phyloP scores from a whole-genome alignment of 495 filamentous ascomycete species.

The Astrocystis sublimbata region DNA sequence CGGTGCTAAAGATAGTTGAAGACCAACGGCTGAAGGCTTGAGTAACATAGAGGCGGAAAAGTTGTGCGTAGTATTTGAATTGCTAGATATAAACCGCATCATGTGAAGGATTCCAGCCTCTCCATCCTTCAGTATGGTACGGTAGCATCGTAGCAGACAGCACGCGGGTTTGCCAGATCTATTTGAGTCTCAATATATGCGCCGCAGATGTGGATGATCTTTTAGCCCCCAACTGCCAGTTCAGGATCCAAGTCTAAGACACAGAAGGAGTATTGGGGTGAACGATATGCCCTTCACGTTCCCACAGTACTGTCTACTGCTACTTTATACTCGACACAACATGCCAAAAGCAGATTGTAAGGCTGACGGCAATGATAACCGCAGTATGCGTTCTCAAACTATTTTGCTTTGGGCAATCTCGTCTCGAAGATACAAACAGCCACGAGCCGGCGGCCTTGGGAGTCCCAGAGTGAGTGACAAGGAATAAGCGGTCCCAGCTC shows the following conservation, averaged over 20 bases:
- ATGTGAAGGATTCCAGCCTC: too few relatives aligned
- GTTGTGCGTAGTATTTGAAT: neutral
- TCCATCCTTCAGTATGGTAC: neutral
- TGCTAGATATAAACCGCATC: neutral
- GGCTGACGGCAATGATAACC: neutral
- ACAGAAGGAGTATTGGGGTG: neutral
- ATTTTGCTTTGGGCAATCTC: slow-evolving; percentile 2
- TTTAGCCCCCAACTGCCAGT: neutral
- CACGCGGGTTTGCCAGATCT: neutral
- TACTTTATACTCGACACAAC: neutral
- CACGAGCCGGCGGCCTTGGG: slow-evolving; percentile 21
- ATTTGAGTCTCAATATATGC: neutral
- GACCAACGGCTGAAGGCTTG: neutral
- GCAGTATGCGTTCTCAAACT: neutral
- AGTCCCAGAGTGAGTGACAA: slow-evolving; percentile 33
- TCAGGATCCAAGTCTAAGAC: neutral
- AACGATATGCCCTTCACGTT: neutral
- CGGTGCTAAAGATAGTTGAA: neutral
- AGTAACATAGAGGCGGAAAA: neutral
- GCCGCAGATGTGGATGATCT: neutral
- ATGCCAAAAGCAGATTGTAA: neutral
- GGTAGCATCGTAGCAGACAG: neutral
- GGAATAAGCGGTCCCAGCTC: slow-evolving; percentile 25
- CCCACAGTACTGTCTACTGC: neutral
- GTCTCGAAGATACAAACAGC: slow-evolving; percentile 31